Evolutionary conservation across 2,329 filamentous ascomycete species (phyloP), one percentile per base, ranked within the genome.

Genomic region (Calonectria ilicicola): DNA sequence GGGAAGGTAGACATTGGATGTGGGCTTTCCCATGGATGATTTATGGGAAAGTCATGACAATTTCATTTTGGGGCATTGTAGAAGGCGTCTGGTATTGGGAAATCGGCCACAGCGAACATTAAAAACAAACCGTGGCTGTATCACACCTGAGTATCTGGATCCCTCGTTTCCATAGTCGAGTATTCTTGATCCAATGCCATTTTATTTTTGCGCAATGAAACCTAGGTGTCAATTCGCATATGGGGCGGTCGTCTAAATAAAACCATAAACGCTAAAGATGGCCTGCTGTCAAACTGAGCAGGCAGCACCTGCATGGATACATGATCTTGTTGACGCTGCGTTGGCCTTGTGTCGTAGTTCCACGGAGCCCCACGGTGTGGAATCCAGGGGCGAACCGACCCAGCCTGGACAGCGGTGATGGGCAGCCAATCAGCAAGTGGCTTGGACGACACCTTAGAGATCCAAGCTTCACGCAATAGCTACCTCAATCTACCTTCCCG

Each of bases 371-470:
- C 56, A 68, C 63, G 67, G 38, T 53, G 53, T 32, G 47, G 17
- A 65, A 65, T 68, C 56, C 65, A 72, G 69, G 69, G 69, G 69
- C 47, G 64, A 63, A 71, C 26, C 29, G 53, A 70, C 19, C 35
- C 53, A 44, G 23, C 58, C 40, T 42, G 68, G 29, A 65, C 49
- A 15, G 21, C 38, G 23, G 56, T 5, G 44, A 40, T 77, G 58
- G 63, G 44, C 69, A 70, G 66, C 80, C 80, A 81, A 81, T 81
- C 75, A 81, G 53, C 69, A 60, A 21, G 42, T 53, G 51, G 17
- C 49, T 58, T 70, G 72, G 77, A 77, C 77, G 76, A 79, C 80
- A 81, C 80, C 78, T 78, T 79, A 72, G 77, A 77, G 72, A 73
- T 67, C 73, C 72, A 72, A 78, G 73, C 76, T 79, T 76, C 66